These are phyloP conservation scores for Amaranthus palmeri DNA, from an alignment of 148 eudicot species.

Conservation along the genomic window DNA sequence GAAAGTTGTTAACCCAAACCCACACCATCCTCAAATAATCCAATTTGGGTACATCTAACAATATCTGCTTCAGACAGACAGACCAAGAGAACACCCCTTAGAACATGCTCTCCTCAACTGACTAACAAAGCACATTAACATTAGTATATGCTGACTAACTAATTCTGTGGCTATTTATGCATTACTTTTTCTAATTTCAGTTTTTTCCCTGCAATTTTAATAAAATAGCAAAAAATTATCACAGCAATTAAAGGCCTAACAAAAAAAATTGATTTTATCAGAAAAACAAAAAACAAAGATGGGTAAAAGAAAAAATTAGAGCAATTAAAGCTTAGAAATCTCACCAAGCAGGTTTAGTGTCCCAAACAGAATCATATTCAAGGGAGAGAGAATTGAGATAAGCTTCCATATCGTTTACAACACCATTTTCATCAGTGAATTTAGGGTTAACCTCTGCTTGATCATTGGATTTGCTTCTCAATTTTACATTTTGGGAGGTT, in stretches of 20 bases:
- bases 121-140: too few species aligned
- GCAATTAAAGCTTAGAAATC: not conserved
- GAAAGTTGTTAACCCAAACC: too few species aligned
- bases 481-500: slow-evolving; percentile 13
- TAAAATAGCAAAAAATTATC: too few species aligned
- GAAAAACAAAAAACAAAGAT: not conserved
- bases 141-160: too few species aligned
- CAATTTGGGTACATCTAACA: too few species aligned
- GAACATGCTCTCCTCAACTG: too few species aligned
- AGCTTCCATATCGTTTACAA: slow-evolving; percentile 73
- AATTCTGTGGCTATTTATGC: too few species aligned
- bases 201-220: too few species aligned
- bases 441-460: slow-evolving; percentile 21
- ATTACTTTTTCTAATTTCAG: too few species aligned
- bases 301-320: not conserved
- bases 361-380: slow-evolving; percentile 98
- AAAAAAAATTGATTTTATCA: not conserved
- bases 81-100: too few species aligned
- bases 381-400: slow-evolving; percentile 81
- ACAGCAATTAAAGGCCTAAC: not conserved
- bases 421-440: slow-evolving; percentile 63
- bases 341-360: slow-evolving; percentile 92
- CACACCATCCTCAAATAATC: too few species aligned
- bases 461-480: slow-evolving; percentile 34
- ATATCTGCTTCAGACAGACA: too few species aligned